Evolutionary conservation across 345 rosid species (phyloP), one percentile per base, ranked within the genome.

Genomic region (Arabis hirsuta): DNA sequence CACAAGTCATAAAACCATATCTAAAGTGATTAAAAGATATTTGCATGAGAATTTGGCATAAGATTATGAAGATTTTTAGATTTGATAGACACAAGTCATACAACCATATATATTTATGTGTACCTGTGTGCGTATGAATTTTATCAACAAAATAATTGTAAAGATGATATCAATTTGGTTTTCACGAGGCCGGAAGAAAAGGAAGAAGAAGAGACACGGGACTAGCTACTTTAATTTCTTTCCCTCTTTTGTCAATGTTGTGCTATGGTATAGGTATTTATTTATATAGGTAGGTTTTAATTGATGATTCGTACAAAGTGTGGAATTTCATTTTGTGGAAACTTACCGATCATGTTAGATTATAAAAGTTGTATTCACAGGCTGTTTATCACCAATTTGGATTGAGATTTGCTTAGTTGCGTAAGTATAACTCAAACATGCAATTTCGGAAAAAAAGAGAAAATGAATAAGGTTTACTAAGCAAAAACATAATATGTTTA

Each of bases 171-270:
- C 38, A 62, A 69, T 62, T 76, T 76, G 60, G 43, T 44, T 69
- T 69, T 76, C 79, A 76, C 79, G 79, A 76, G 79, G 74, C 45
- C 58, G 65, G 65, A 54, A 69, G 48, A 62, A 76, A 76, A 76
- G 60, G 65, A 55, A 76, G 74, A 62, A 69, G 70, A 62, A 69
- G 74, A 69, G 70, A 69, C 79, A 69, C 79, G 74, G 12, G 74
- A 55, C 38, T 36, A 36, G 10, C 41, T 38, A n/a, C 71, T 55
- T 67, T 60, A 59, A 43, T 67, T 68, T 75, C 55, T 67, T 68
- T 75, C 55, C 69, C 70, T 60, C 53, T 69, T 62, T 69, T 76
- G 74, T 76, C 74, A 68, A 62, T 61, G 52, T 47, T 61, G 64
- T 67, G 69, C 52, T 61, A 53, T 3, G 13, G 16, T 62, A 26